Conservation (phyloP, 176 grass and related monocot species). For the Areca catechu region DNA sequence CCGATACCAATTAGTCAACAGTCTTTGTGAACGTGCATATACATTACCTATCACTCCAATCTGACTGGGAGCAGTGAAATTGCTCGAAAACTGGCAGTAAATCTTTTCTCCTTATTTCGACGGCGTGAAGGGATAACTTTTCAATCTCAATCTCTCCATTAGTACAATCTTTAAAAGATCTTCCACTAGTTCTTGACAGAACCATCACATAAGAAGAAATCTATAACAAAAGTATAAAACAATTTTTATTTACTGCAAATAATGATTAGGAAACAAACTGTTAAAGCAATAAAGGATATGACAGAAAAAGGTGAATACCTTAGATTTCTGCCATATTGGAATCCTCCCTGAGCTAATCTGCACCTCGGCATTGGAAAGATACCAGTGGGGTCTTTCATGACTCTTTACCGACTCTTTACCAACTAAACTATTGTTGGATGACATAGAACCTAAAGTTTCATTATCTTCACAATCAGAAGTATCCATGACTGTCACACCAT, state of each 20-base stretch:
- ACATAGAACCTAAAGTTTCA: conserved; percentile 32
- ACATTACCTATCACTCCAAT: conserved; percentile 55
- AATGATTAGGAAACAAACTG: no score
- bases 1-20: no score
- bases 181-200: conserved; percentile 29
- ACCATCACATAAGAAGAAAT: conserved; percentile 83
- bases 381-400: conserved; percentile 73
- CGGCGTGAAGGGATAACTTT: conserved; percentile 54
- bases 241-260: not conserved
- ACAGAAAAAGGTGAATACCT: conserved; percentile 46
- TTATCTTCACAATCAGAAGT: conserved; percentile 56
- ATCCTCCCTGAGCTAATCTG: conserved; percentile 72
- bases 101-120: conserved; percentile 81
- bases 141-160: conserved; percentile 92
- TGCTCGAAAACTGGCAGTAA: conserved; percentile 94
- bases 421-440: conserved; percentile 39
- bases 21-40: no score
- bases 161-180: conserved; percentile 15
- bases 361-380: conserved; percentile 90
- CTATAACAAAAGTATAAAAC: conserved; percentile 37
- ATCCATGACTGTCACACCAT: conserved; percentile 39
- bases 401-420: conserved; percentile 43
- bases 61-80: conserved; percentile 55
- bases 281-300: no score
- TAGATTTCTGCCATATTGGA: conserved; percentile 98